Evolutionary conservation across 805 yeast species (phyloP).

Genomic region (Lipomyces kockii): DNA sequence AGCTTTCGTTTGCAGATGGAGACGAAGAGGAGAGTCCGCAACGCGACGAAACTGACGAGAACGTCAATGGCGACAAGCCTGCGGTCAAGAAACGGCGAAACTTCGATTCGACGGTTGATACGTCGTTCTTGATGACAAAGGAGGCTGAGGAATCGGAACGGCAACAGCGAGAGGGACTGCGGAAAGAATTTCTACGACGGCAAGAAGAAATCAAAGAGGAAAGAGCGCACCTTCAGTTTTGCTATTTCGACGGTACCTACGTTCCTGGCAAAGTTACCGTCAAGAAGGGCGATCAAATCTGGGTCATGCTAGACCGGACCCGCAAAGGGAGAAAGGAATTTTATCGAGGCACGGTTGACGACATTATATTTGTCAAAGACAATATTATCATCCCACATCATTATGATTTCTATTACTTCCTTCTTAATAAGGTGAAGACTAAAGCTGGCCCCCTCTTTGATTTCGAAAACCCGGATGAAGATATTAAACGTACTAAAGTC

Average conservation of each 20-base stretch:
- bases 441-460: constrained; percentile 41
- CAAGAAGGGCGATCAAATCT: constrained; percentile 41
- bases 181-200: constrained; percentile 24
- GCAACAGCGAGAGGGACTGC: constrained; percentile 26
- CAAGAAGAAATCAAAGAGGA: constrained; percentile 36
- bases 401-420: constrained; percentile 42
- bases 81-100: constrained; percentile 24
- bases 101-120: constrained; percentile 37
- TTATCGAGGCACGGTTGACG: constrained; percentile 43
- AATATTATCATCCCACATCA: constrained; percentile 44
- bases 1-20: constrained; percentile 16
- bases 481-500: constrained; percentile 35
- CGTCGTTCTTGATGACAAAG: constrained; percentile 36
- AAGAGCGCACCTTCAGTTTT: constrained; percentile 36
- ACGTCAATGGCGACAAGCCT: constrained; percentile 11
- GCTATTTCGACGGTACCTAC: constrained; percentile 40
- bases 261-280: constrained; percentile 36
- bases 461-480: constrained; percentile 27
- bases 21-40: constrained; percentile 21
- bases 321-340: constrained; percentile 38
- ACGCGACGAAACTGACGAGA: constrained; percentile 5
- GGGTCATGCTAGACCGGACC: constrained; percentile 41
- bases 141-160: constrained; percentile 25
- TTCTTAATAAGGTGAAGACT: constrained; percentile 37
- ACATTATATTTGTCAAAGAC: constrained; percentile 41